phyloP scores from a whole-genome alignment of 2,329 filamentous ascomycete species.

The Ophiognomonia clavigignenti-juglandacearum region DNA sequence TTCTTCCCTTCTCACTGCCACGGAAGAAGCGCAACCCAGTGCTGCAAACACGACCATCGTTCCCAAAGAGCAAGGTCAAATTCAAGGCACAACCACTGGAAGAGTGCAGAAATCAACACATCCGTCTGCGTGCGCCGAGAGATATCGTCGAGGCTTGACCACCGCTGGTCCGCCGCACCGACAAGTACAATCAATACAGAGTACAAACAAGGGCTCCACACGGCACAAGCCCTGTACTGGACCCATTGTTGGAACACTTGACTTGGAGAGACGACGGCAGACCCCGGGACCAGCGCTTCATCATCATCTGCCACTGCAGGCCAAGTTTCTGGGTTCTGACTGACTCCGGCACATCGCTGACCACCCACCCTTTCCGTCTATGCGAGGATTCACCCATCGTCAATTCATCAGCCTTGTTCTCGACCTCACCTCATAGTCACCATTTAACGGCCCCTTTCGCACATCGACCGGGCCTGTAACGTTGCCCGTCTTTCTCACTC shows the following conservation, averaged over 20 bases:
- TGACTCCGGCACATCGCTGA: not conserved
- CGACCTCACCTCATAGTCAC: not conserved
- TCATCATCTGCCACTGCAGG: not conserved
- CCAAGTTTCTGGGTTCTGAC: not conserved
- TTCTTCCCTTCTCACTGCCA: constrained; percentile 7
- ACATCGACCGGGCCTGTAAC: no score
- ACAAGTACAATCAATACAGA: not conserved
- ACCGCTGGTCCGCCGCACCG: not conserved
- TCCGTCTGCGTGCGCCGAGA: not conserved
- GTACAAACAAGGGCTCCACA: not conserved
- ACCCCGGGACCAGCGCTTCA: not conserved
- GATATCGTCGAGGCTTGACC: not conserved
- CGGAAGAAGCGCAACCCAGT: no score
- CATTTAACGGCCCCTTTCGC: no score
- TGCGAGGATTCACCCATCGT: not conserved
- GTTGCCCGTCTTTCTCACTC: not conserved
- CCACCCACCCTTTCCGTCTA: not conserved
- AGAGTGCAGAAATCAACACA: not conserved
- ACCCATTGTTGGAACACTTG: not conserved
- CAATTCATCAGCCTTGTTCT: constrained; percentile 4
- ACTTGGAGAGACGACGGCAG: not conserved
- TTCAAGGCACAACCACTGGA: not conserved
- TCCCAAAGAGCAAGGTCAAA: no score
- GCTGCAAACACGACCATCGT: no score
- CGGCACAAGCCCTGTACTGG: not conserved